A percentile compares a stretch with the other conserved stretches of the same genome.
These are phyloP conservation scores for Triticum urartu DNA, from an alignment of 176 grass and related monocot genomes.

Conservation along the genomic window DNA sequence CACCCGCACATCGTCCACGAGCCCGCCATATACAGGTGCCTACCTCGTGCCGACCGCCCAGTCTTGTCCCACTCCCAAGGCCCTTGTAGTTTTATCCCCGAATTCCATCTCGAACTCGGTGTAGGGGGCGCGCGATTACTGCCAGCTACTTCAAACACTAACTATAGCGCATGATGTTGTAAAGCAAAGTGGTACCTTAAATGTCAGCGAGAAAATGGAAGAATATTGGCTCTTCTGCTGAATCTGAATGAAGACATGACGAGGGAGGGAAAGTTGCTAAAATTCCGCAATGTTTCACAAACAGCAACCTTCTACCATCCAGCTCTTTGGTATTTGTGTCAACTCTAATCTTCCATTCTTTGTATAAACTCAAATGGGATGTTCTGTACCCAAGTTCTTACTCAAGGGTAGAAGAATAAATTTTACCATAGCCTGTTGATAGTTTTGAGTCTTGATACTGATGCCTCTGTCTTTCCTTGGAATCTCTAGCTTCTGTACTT, in stretches of 20 bases:
- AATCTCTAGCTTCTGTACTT: no score
- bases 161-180: background rate
- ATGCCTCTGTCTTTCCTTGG: no score
- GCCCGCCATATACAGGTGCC: constrained; percentile 72
- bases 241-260: background rate
- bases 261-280: background rate
- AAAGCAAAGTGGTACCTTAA: background rate
- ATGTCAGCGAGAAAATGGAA: background rate
- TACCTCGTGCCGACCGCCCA: background rate
- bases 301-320: no score
- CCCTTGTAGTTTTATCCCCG: background rate
- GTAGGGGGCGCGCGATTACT: background rate
- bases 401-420: no score
- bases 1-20: constrained; percentile 76
- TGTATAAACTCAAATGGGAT: no score
- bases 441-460: no score
- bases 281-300: background rate
- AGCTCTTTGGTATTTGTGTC: no score
- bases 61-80: background rate
- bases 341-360: no score
- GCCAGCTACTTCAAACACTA: background rate
- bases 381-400: no score
- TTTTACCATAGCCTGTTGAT: no score
- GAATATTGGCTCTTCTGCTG: background rate
- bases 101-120: background rate